Percentiles rank a stretch among this genome's conserved stretches.
phyloP scores from a whole-genome alignment of 2,329 filamentous ascomycete genomes.

The Helotiales sp. region DNA sequence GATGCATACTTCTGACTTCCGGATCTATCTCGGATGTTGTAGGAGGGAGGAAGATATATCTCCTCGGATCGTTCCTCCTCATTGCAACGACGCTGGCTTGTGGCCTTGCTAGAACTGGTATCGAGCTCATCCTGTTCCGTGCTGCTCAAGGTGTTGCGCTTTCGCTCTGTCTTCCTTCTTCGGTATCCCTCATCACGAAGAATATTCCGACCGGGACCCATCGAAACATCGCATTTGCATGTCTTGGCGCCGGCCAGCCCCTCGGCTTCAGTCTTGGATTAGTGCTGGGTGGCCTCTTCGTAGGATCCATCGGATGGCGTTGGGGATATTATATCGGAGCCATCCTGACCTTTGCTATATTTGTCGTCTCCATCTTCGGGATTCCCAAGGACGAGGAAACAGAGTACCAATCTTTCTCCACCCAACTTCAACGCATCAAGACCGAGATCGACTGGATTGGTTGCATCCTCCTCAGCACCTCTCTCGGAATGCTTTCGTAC shows the following conservation, averaged over 20 bases:
- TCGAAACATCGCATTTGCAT: constrained; percentile 52
- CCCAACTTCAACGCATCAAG: constrained; percentile 11
- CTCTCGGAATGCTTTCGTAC: constrained; percentile 51
- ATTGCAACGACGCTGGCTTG: constrained; percentile 45
- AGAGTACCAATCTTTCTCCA: constrained; percentile 11
- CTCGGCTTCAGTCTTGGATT: constrained; percentile 53
- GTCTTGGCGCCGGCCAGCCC: constrained; percentile 49
- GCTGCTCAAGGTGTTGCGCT: constrained; percentile 46
- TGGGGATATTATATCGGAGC: constrained; percentile 50
- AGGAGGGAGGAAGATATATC: constrained; percentile 45
- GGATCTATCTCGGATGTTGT: constrained; percentile 52
- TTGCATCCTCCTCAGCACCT: constrained; percentile 44
- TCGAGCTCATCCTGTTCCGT: constrained; percentile 48
- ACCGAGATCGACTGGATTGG: constrained; percentile 55
- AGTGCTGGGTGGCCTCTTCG: constrained; percentile 49
- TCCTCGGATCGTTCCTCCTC: constrained; percentile 45
- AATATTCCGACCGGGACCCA: constrained; percentile 46
- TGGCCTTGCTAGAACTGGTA: constrained; percentile 40
- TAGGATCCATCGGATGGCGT: constrained; percentile 50
- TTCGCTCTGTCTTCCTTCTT: constrained; percentile 48
- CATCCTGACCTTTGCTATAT: constrained; percentile 34
- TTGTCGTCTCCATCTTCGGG: constrained; percentile 20
- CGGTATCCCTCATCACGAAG: constrained; percentile 49
- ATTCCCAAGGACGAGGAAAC: constrained; percentile 15
- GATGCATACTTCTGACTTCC: constrained; percentile 46